Conservation (phyloP, 2,329 filamentous ascomycete species). For the Aspergillus fructus region DNA sequence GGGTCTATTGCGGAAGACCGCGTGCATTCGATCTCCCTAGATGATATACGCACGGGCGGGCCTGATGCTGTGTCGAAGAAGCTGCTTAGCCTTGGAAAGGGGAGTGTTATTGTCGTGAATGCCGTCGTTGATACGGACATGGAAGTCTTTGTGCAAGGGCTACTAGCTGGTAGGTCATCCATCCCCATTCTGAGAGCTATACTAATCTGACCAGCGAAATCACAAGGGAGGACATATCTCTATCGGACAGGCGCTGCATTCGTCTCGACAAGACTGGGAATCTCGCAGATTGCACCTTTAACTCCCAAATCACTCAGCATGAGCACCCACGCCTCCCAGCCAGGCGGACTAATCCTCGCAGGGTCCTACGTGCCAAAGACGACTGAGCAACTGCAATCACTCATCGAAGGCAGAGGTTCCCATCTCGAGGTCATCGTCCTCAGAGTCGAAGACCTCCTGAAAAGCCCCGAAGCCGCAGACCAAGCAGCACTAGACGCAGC, state of each 20-base stretch:
- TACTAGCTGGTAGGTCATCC: slow-evolving; percentile 20
- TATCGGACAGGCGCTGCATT: slow-evolving; percentile 50
- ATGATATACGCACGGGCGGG: no score
- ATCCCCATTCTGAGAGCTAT: no score
- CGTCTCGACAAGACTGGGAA: slow-evolving; percentile 53
- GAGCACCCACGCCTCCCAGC: slow-evolving; percentile 20
- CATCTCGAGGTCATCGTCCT: slow-evolving; percentile 49
- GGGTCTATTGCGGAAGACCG: no score
- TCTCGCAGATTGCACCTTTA: slow-evolving; percentile 53
- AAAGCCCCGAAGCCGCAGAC: no score
- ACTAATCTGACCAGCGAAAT: no score
- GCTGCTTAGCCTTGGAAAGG: no score
- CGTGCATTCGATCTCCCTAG: no score
- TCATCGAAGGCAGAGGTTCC: slow-evolving; percentile 40
- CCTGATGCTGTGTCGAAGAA: no score
- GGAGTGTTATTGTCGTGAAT: not conserved
- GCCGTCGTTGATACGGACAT: slow-evolving; percentile 56
- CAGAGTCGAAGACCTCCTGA: slow-evolving; percentile 46
- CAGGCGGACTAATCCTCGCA: slow-evolving; percentile 55
- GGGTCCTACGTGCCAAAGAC: slow-evolving; percentile 62
- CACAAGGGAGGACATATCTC: slow-evolving; percentile 33
- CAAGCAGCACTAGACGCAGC: no score
- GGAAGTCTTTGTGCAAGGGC: slow-evolving; percentile 53
- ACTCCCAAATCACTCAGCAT: slow-evolving; percentile 44
- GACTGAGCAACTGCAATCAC: slow-evolving; percentile 51